Conservation (phyloP, 495 filamentous ascomycete species). For the Penicillium cinerascens region DNA sequence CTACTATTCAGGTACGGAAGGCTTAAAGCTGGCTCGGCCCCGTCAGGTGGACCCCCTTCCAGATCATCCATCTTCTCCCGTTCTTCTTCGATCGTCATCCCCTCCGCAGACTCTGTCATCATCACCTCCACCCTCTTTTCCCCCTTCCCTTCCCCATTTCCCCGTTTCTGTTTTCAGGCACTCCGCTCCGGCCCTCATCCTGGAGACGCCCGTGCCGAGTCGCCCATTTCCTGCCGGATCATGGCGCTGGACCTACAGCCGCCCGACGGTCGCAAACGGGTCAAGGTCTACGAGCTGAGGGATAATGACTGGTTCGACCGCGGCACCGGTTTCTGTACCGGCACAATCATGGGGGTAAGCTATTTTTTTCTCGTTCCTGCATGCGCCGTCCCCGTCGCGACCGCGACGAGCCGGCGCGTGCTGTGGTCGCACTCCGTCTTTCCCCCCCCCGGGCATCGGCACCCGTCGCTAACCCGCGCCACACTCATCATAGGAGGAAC, state of each 20-base stretch:
- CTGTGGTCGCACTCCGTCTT: neutral
- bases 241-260: conserved; percentile 89
- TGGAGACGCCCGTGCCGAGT: conserved; percentile 44
- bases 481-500: conserved; percentile 59
- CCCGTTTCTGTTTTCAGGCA: conserved; percentile 19
- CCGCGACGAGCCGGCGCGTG: conserved; percentile 2
- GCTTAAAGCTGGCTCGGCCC: conserved; percentile 19
- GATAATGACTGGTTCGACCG: conserved; percentile 99
- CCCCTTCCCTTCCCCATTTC: conserved; percentile 6
- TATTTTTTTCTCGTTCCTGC: conserved; percentile 1
- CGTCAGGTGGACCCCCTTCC: conserved; percentile 19
- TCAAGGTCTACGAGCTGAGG: conserved; percentile 97
- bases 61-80: conserved; percentile 9
- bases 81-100: conserved; percentile 25
- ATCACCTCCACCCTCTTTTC: conserved; percentile 15
- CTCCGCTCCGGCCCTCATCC: conserved; percentile 37
- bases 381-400: conserved; percentile 5
- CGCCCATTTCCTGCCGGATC: conserved; percentile 36
- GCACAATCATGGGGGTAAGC: conserved; percentile 73
- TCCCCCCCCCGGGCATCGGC: neutral
- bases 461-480: conserved; percentile 1
- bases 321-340: conserved; percentile 92
- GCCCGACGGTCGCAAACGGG: conserved; percentile 86
- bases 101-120: conserved; percentile 28
- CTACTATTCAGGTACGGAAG: neutral